Conservation (phyloP, 2,329 filamentous ascomycete genomes). For the Myriosclerotinia duriaeana region DNA sequence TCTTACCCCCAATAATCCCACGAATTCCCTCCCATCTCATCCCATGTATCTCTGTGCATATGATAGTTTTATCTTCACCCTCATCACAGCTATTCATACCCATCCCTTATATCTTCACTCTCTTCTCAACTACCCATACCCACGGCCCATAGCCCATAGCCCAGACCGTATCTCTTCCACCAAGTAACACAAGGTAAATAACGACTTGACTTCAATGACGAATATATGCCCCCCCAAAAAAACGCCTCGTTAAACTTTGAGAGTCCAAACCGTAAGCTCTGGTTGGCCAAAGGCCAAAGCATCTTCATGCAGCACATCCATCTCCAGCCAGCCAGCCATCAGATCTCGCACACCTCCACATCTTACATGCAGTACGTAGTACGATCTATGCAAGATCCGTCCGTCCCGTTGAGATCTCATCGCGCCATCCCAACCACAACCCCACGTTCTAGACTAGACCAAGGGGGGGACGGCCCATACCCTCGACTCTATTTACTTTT, state of each 20-base stretch:
- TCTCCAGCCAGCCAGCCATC: constrained; percentile 3
- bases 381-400: constrained; percentile 3
- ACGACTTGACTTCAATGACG: not conserved
- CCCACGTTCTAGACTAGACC: too few species aligned
- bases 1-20: not conserved
- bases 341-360: not conserved
- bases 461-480: not conserved
- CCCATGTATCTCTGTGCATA: not conserved
- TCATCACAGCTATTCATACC: not conserved
- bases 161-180: not conserved
- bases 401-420: not conserved
- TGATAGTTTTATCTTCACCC: not conserved
- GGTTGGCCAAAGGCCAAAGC: not conserved
- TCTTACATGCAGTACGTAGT: not conserved
- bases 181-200: not conserved
- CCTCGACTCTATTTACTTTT: not conserved
- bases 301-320: not conserved
- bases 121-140: not conserved
- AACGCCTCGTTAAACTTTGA: not conserved
- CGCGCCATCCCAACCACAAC: not conserved
- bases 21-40: not conserved
- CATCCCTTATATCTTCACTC: constrained; percentile 1
- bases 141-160: not conserved
- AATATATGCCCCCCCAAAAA: not conserved
- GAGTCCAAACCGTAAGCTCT: too few species aligned